phyloP scores from a whole-genome alignment of 225 moss, liverwort and hornwort species.

The Pseudisothecium myosuroides region DNA sequence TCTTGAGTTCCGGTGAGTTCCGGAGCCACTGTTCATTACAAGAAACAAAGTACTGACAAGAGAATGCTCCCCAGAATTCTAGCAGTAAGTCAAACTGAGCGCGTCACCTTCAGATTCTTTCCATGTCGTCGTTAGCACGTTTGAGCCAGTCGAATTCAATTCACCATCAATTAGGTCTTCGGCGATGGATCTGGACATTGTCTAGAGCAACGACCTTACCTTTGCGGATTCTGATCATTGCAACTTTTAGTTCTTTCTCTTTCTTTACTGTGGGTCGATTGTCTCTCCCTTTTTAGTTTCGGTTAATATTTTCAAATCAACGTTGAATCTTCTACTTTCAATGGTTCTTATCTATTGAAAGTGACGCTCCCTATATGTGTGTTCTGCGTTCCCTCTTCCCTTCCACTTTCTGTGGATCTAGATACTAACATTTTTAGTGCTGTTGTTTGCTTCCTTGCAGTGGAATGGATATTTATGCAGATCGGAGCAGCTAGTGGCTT shows the following conservation, averaged over 20 bases:
- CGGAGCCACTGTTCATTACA: not conserved
- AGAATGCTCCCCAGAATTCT: not conserved
- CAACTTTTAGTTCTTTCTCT: not conserved
- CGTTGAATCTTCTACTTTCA: not conserved
- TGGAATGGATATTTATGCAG: not conserved
- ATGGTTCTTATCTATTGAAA: not conserved
- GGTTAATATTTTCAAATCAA: not conserved
- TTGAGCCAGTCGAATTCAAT: not conserved
- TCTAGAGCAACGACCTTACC: not conserved
- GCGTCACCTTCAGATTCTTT: not conserved
- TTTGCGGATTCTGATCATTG: not conserved
- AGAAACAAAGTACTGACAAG: not conserved
- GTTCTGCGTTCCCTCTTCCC: not conserved
- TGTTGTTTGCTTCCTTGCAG: not conserved
- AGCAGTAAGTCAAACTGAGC: not conserved
- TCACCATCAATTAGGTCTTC: not conserved
- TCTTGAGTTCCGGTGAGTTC: not conserved
- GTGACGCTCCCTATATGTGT: not conserved
- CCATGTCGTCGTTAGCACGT: not conserved
- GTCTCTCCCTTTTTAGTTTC: not conserved
- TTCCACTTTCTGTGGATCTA: not conserved
- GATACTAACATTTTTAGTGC: not conserved
- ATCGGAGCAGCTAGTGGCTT: not conserved
- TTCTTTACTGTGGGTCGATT: not conserved
- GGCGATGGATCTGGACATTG: not conserved